Evolutionary conservation across 2,329 filamentous ascomycete species (phyloP).

Genomic region (Pyricularia sp.): DNA sequence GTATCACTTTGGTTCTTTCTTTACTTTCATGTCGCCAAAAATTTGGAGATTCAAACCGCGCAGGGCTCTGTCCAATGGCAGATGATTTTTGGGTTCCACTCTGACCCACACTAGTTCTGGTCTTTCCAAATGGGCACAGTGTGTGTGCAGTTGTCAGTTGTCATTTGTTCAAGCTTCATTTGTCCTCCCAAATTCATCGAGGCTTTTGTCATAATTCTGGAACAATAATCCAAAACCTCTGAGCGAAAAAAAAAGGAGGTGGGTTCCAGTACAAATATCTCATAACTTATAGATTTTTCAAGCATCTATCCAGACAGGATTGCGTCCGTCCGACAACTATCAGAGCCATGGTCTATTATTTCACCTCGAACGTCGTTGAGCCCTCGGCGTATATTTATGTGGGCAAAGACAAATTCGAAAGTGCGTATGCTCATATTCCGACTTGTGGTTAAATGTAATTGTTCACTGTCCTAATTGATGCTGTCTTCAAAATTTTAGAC

Average conservation of each 20-base stretch:
- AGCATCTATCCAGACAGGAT: neutral
- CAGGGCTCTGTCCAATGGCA: neutral
- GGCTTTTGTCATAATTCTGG: neutral
- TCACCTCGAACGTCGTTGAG: conserved; percentile 73
- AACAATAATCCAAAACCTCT: neutral
- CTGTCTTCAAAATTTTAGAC: conserved; percentile 44
- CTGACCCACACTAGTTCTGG: neutral
- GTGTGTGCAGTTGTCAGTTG: neutral
- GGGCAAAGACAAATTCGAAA: conserved; percentile 98
- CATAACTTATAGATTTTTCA: neutral
- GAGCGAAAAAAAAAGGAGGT: neutral
- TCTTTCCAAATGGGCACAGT: neutral
- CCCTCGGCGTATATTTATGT: conserved; percentile 88
- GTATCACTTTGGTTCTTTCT: neutral
- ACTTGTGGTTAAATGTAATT: neutral
- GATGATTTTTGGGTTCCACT: neutral
- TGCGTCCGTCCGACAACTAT: conserved; percentile 10
- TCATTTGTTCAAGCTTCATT: neutral
- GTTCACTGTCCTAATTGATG: neutral
- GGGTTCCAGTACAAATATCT: neutral
- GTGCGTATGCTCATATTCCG: conserved; percentile 41
- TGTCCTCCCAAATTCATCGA: neutral
- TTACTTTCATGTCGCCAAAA: conserved; percentile 2
- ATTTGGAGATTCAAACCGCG: neutral
- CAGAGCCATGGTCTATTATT: conserved; percentile 84